phyloP scores from a whole-genome alignment of 805 yeast genomes.

The Pichia heedii region DNA sequence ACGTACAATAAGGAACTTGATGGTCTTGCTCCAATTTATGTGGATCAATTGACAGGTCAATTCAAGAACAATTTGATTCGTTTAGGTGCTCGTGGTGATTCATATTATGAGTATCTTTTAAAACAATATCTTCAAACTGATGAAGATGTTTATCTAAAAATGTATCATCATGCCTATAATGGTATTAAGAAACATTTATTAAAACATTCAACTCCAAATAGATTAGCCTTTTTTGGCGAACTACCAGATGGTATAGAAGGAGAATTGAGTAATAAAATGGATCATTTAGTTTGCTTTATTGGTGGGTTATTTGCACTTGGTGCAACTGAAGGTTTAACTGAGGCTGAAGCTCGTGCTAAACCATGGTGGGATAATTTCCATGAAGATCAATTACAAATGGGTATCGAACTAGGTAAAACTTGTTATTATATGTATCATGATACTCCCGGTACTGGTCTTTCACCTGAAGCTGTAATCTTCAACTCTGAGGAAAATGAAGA shows the following conservation, averaged over 20 bases:
- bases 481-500: slow-evolving; percentile 42
- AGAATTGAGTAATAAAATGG: slow-evolving; percentile 66
- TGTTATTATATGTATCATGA: slow-evolving; percentile 81
- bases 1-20: slow-evolving; percentile 25
- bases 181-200: slow-evolving; percentile 69
- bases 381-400: slow-evolving; percentile 59
- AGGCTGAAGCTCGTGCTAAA: slow-evolving; percentile 44
- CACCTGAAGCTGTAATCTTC: slow-evolving; percentile 87
- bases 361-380: slow-evolving; percentile 49
- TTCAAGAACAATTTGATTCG: slow-evolving; percentile 61
- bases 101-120: slow-evolving; percentile 81
- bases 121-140: slow-evolving; percentile 80
- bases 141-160: slow-evolving; percentile 55
- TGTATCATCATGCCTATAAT: slow-evolving; percentile 68
- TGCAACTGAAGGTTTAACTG: slow-evolving; percentile 67
- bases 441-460: slow-evolving; percentile 59
- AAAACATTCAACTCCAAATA: slow-evolving; percentile 50
- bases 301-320: slow-evolving; percentile 87
- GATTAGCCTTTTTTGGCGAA: slow-evolving; percentile 69
- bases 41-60: slow-evolving; percentile 65
- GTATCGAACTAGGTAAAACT: slow-evolving; percentile 64
- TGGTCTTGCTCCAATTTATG: slow-evolving; percentile 78
- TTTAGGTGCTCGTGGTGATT: slow-evolving; percentile 87
- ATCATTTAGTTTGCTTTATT: slow-evolving; percentile 84
- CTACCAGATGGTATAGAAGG: slow-evolving; percentile 59